These are phyloP conservation scores for Clonostachys sp. DNA, from an alignment of 2,329 filamentous ascomycete species.

Conservation along the genomic window DNA sequence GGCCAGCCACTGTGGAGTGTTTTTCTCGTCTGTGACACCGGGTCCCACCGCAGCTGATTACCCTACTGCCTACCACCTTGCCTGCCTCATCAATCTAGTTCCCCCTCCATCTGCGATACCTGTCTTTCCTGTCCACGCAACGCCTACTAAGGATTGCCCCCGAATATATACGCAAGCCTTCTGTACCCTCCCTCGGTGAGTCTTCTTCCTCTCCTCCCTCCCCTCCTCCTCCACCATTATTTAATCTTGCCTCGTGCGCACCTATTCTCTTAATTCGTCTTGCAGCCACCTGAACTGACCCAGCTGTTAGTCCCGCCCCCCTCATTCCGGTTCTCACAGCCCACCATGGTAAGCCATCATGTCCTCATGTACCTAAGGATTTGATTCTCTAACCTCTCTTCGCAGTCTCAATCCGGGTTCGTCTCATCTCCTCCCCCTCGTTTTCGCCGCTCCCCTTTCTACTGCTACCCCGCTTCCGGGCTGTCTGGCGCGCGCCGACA, in stretches of 20 bases:
- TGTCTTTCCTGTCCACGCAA: too few species aligned
- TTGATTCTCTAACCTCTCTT: conserved; percentile 8
- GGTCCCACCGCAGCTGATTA: too few species aligned
- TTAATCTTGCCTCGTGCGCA: conserved; percentile 4
- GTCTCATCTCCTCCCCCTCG: conserved; percentile 25
- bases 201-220: conserved; percentile 4
- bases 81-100: too few species aligned
- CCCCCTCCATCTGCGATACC: too few species aligned
- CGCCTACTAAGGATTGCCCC: too few species aligned
- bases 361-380: conserved; percentile 1
- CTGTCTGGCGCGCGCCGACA: not conserved
- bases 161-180: conserved; percentile 8
- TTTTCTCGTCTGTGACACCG: too few species aligned
- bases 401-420: conserved; percentile 66
- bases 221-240: conserved; percentile 9
- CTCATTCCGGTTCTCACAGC: conserved; percentile 3
- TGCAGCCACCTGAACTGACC: not conserved
- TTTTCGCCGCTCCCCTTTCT: conserved; percentile 2
- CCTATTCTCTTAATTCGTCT: not conserved
- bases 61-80: too few species aligned
- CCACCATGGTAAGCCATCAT: conserved; percentile 32
- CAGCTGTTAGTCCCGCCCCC: conserved; percentile 1
- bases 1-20: too few species aligned
- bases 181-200: conserved; percentile 8
- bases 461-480: conserved; percentile 3